Conservation (phyloP, 2,329 filamentous ascomycete genomes). For the Saccharata proteae region DNA sequence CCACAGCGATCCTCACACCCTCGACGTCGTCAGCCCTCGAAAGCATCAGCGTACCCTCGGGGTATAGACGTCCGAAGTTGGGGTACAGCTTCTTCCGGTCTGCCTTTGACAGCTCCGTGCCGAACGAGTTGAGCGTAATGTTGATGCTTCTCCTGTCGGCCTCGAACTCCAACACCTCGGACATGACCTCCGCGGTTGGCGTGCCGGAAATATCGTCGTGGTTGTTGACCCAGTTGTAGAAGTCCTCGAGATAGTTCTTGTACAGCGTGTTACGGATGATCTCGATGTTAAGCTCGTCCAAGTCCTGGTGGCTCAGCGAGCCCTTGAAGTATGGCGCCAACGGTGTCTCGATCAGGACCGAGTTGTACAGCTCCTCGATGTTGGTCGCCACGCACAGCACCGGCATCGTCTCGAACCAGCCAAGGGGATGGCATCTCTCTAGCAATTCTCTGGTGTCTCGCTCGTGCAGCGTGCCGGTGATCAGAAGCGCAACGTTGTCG, state of each 20-base stretch:
- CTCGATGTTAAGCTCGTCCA: slow-evolving; percentile 98
- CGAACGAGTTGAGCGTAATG: slow-evolving; percentile 97
- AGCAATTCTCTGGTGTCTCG: slow-evolving; percentile 90
- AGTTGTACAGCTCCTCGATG: slow-evolving; percentile 98
- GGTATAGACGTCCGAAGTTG: slow-evolving; percentile 78
- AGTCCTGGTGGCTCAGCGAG: slow-evolving; percentile 85
- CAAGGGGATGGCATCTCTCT: slow-evolving; percentile 89
- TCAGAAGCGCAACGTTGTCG: slow-evolving; percentile 94
- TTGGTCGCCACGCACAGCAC: slow-evolving; percentile 96
- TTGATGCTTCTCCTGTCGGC: slow-evolving; percentile 95
- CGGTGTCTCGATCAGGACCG: slow-evolving; percentile 90
- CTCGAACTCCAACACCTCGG: slow-evolving; percentile 90
- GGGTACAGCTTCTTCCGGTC: slow-evolving; percentile 97
- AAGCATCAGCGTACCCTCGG: slow-evolving; percentile 89
- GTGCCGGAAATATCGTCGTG: slow-evolving; percentile 77
- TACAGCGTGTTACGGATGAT: slow-evolving; percentile 97
- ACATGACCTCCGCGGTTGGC: slow-evolving; percentile 89
- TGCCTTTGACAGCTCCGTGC: slow-evolving; percentile 84
- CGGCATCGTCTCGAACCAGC: slow-evolving; percentile 98
- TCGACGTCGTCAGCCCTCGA: slow-evolving; percentile 91
- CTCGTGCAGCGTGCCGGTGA: slow-evolving; percentile 95
- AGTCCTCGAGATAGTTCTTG: slow-evolving; percentile 99
- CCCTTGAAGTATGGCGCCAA: slow-evolving; percentile 96
- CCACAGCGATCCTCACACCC: slow-evolving; percentile 83
- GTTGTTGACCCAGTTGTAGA: slow-evolving; percentile 86